Evolutionary conservation across 176 grass and related monocot species (phyloP).

Genomic region (Luzula sylvatica): DNA sequence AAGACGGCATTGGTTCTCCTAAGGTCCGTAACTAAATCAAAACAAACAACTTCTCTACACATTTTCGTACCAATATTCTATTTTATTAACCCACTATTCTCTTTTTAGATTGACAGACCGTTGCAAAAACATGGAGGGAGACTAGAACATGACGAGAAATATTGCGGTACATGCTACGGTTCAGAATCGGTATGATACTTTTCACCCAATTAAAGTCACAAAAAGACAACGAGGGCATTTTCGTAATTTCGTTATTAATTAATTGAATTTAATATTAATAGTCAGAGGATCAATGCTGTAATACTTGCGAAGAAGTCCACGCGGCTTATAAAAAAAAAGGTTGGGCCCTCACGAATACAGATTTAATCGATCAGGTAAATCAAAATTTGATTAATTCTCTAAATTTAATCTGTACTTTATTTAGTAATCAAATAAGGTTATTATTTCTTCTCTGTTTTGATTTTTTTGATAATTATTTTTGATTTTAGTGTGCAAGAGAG

Average conservation of each 20-base stretch:
- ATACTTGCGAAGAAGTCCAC: conserved; percentile 93
- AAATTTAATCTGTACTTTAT: not conserved
- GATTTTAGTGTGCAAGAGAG: conserved; percentile 72
- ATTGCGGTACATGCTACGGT: conserved; percentile 97
- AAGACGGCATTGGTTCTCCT: conserved; percentile 66
- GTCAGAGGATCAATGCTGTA: conserved; percentile 95
- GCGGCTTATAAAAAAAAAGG: conserved; percentile 95
- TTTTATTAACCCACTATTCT: conserved; percentile 13
- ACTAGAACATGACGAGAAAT: conserved; percentile 73
- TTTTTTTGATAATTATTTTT: too few relatives aligned
- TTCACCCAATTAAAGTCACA: not conserved
- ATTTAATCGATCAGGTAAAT: conserved; percentile 91
- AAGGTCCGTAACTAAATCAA: conserved; percentile 47
- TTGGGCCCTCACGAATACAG: conserved; percentile 77
- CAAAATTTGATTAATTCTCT: not conserved
- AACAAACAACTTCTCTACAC: not conserved
- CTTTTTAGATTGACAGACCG: conserved; percentile 77
- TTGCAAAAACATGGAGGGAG: conserved; percentile 97
- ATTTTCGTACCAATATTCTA: conserved; percentile 8
- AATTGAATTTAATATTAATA: conserved; percentile 17
- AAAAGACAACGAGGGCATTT: not conserved
- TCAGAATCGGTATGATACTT: conserved; percentile 47
- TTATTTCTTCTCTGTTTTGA: too few relatives aligned
- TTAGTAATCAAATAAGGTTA: too few relatives aligned
- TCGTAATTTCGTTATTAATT: conserved; percentile 5